Conservation (phyloP, 75 land plant genomes). For the Selaginella tamariscina region DNA sequence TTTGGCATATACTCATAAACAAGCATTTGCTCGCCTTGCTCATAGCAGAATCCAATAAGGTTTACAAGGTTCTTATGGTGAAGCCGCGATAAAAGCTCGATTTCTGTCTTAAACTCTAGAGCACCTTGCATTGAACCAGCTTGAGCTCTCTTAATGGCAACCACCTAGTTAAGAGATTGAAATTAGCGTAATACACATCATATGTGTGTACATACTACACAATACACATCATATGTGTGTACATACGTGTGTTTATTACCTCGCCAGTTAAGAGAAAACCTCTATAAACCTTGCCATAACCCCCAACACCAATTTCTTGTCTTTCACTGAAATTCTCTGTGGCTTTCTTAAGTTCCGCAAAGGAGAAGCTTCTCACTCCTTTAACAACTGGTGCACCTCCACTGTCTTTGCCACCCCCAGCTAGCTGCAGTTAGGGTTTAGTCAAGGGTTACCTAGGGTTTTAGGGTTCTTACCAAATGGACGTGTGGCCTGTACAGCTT, state of each 20-base stretch:
- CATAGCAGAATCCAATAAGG: conserved; percentile 72
- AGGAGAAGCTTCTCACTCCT: conserved; percentile 18
- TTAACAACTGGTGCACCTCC: conserved; percentile 10
- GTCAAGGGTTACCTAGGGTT: background rate
- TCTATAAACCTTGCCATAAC: conserved; percentile 55
- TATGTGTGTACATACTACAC: no score
- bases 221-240: no score
- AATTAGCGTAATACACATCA: no score
- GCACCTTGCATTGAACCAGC: conserved; percentile 60
- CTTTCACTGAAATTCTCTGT: conserved; percentile 20
- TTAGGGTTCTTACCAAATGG: conserved; percentile 16
- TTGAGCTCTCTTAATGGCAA: conserved; percentile 73
- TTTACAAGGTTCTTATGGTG: conserved; percentile 62
- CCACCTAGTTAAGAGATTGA: no score
- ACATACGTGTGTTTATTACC: no score
- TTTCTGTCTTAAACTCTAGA: conserved; percentile 51
- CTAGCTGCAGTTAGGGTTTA: conserved; percentile 7
- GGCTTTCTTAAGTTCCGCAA: conserved; percentile 17
- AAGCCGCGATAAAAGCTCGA: conserved; percentile 56
- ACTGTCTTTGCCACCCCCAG: background rate
- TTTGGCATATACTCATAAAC: conserved; percentile 59
- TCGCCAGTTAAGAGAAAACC: conserved; percentile 43
- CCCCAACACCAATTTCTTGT: conserved; percentile 19
- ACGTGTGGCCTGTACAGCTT: conserved; percentile 4
- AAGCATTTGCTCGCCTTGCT: conserved; percentile 59